Percentiles rank a stretch among this genome's conserved stretches.
Conservation (phyloP, 768 basidiomycete genomes). For the Mycena filopes region DNA sequence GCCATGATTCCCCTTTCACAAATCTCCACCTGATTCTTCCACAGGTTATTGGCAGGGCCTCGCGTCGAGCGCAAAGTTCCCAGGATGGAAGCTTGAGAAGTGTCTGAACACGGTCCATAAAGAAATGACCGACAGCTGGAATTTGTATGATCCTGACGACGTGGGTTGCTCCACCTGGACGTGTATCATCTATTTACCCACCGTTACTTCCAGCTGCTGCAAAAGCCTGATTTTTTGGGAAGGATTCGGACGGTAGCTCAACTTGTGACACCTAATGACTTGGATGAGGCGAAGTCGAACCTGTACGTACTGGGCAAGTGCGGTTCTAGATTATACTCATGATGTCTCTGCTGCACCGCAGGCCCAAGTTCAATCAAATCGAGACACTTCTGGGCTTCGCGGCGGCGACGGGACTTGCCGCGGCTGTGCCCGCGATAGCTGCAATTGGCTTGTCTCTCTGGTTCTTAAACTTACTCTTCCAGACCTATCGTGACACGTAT, state of each 20-base stretch:
- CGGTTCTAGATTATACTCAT: not conserved
- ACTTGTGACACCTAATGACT: not conserved
- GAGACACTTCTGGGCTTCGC: not conserved
- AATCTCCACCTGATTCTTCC: not conserved
- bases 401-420: too few species aligned
- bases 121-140: constrained; percentile 7
- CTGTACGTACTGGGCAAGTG: not conserved
- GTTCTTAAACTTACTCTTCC: too few species aligned
- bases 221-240: not conserved
- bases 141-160: constrained; percentile 11
- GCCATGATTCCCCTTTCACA: too few species aligned
- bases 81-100: not conserved
- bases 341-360: constrained; percentile 1
- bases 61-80: constrained; percentile 3
- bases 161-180: not conserved
- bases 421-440: too few species aligned
- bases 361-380: not conserved
- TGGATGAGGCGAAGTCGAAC: not conserved
- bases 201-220: constrained; percentile 5
- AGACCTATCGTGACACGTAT: not conserved
- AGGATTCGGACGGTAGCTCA: constrained; percentile 8
- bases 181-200: not conserved
- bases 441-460: too few species aligned
- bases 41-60: constrained; percentile 4
- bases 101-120: constrained; percentile 13